Conservation (phyloP, 1,284 basidiomycete species). For the Malassezia japonica region DNA sequence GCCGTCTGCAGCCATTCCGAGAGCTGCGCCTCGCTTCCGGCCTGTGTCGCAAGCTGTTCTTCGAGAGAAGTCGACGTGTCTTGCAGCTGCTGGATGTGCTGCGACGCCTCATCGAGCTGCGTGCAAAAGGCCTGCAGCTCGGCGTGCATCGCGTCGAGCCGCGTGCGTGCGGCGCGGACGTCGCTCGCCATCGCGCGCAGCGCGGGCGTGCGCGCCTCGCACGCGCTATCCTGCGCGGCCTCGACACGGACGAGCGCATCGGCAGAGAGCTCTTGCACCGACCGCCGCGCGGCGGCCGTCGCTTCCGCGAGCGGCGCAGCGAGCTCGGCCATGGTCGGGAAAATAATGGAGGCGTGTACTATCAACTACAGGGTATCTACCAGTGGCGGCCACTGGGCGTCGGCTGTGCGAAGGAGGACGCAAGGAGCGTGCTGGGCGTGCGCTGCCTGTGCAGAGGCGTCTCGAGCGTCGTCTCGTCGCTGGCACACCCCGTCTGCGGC, state of each 20-base stretch:
- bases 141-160: constrained; percentile 13
- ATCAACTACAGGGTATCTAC: constrained; percentile 6
- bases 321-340: constrained; percentile 4
- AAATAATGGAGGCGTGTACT: constrained; percentile 3
- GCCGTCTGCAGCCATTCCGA: constrained; percentile 70
- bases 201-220: background rate
- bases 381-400: constrained; percentile 3
- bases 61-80: constrained; percentile 80
- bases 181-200: constrained; percentile 6
- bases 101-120: constrained; percentile 83
- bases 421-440: constrained; percentile 12
- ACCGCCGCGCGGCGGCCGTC: background rate
- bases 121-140: constrained; percentile 60
- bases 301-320: constrained; percentile 7
- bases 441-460: background rate
- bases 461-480: background rate
- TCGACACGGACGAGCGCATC: background rate
- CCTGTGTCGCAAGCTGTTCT: constrained; percentile 66
- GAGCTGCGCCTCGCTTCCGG: constrained; percentile 75
- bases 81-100: constrained; percentile 88
- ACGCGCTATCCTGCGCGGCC: background rate
- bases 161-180: constrained; percentile 3
- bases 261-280: background rate
- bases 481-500: background rate
- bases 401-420: constrained; percentile 4